Conservation (phyloP, 2,329 filamentous ascomycete species). For the Talaromyces sp. region DNA sequence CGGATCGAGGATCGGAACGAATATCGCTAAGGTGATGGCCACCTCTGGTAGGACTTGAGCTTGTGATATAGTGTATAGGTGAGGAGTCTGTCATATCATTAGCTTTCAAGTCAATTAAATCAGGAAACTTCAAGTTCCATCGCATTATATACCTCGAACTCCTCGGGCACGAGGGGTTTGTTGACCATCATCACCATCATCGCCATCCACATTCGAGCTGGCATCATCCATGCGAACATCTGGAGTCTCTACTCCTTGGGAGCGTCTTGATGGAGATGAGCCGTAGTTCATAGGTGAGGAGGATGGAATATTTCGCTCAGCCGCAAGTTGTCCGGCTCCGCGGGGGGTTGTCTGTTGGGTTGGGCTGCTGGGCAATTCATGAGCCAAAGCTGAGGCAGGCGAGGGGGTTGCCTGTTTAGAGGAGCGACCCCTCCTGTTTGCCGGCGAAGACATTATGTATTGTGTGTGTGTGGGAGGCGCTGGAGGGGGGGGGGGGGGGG, state of each 20-base stretch:
- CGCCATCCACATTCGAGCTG: constrained; percentile 56
- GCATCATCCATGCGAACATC: constrained; percentile 48
- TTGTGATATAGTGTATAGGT: constrained; percentile 86
- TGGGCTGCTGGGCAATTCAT: constrained; percentile 39
- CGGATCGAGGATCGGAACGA: constrained; percentile 53
- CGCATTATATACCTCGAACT: constrained; percentile 40
- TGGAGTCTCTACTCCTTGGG: constrained; percentile 42
- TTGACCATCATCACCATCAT: constrained; percentile 47
- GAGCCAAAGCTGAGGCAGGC: constrained; percentile 35
- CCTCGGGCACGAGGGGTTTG: constrained; percentile 45
- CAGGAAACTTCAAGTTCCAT: neutral
- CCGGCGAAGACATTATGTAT: constrained; percentile 47
- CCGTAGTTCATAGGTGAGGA: constrained; percentile 83
- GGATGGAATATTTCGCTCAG: constrained; percentile 52
- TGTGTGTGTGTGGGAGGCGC: constrained; percentile 3
- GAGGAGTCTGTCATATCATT: constrained; percentile 71
- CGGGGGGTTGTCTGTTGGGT: constrained; percentile 50
- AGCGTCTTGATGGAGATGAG: constrained; percentile 58
- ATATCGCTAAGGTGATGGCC: constrained; percentile 39
- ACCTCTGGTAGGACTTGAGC: constrained; percentile 76
- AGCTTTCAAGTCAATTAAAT: constrained; percentile 10
- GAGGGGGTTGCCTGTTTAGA: constrained; percentile 46
- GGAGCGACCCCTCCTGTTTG: constrained; percentile 45
- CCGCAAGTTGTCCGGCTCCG: constrained; percentile 45
- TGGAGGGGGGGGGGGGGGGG: too few species aligned